phyloP scores from a whole-genome alignment of 83 land plant genomes.

The Diphasiastrum complanatum region DNA sequence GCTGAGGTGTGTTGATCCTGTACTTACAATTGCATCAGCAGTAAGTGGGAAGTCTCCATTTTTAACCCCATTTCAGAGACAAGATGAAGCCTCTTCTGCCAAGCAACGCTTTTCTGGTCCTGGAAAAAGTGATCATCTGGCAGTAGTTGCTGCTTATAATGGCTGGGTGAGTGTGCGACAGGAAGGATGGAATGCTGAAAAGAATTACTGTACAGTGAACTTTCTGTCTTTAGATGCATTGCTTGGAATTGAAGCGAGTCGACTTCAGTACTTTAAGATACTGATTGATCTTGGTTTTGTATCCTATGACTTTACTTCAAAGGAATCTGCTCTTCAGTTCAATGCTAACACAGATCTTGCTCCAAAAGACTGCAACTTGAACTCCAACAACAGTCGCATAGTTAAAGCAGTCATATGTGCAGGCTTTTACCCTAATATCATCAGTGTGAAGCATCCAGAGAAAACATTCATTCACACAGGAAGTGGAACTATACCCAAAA shows the following conservation, averaged over 20 bases:
- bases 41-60: slow-evolving; percentile 38
- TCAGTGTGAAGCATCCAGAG: slow-evolving; percentile 35
- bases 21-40: slow-evolving; percentile 36
- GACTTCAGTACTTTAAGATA: slow-evolving; percentile 28
- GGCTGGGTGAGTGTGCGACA: slow-evolving; percentile 30
- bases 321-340: not conserved
- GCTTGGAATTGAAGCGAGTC: slow-evolving; percentile 33
- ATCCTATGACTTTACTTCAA: not conserved
- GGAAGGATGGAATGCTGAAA: slow-evolving; percentile 25
- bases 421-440: slow-evolving; percentile 38
- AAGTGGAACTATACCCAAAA: slow-evolving; percentile 31
- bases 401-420: slow-evolving; percentile 36
- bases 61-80: slow-evolving; percentile 23
- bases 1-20: slow-evolving; percentile 32
- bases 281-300: slow-evolving; percentile 32
- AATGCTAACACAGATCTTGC: slow-evolving; percentile 4
- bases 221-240: slow-evolving; percentile 31
- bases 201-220: slow-evolving; percentile 19
- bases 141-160: slow-evolving; percentile 34
- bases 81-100: slow-evolving; percentile 30
- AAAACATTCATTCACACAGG: slow-evolving; percentile 36
- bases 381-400: slow-evolving; percentile 26
- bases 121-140: slow-evolving; percentile 38
- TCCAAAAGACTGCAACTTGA: slow-evolving; percentile 4
- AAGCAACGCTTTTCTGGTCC: slow-evolving; percentile 21